Percentiles rank a stretch among this genome's conserved stretches.
These are phyloP conservation scores for Cinnamomum micranthum DNA, from an alignment of 164 flowering plant genomes.

Conservation along the genomic window DNA sequence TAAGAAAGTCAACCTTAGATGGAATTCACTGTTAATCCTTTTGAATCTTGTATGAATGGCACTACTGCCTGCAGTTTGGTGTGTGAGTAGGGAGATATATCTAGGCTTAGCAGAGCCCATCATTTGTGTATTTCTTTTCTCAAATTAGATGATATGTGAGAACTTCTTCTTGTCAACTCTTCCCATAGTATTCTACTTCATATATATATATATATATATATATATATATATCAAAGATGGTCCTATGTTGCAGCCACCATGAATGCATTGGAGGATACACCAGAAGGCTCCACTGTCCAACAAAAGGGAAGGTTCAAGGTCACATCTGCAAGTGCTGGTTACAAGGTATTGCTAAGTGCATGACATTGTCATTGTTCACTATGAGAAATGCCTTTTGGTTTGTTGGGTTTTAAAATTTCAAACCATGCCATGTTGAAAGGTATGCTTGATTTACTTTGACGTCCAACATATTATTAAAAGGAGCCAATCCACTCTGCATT, in stretches of 20 bases:
- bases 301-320: conserved; percentile 88
- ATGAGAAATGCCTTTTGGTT: neutral
- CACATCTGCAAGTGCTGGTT: conserved; percentile 66
- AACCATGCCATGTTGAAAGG: neutral
- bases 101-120: neutral
- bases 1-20: neutral
- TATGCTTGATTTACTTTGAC: neutral
- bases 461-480: neutral
- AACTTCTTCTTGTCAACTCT: neutral
- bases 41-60: neutral
- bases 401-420: neutral
- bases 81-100: neutral
- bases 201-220: too few relatives aligned
- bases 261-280: conserved; percentile 58
- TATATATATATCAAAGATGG: neutral
- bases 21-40: too few relatives aligned
- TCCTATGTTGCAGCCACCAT: conserved; percentile 1
- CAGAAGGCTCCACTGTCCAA: conserved; percentile 71
- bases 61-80: neutral
- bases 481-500: neutral
- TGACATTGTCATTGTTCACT: neutral
- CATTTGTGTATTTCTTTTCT: neutral
- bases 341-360: conserved; percentile 42
- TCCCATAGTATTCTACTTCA: neutral
- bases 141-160: neutral